Conservation (phyloP, 192 early-diverging fungal species). For the Geranomyces variabilis region DNA sequence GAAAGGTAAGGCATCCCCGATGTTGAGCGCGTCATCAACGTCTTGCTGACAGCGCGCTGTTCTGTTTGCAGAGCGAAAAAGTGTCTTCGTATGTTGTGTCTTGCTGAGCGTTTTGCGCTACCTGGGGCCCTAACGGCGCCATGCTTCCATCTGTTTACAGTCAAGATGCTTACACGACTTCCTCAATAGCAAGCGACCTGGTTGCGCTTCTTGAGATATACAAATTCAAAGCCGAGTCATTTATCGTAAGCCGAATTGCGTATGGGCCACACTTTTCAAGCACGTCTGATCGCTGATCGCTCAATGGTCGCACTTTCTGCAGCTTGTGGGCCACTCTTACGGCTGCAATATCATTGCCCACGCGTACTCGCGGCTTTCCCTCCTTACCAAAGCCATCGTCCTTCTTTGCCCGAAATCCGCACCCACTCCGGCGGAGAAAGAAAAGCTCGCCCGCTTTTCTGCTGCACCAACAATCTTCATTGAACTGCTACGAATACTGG, state of each 20-base stretch:
- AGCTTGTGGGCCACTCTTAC: conserved; percentile 41
- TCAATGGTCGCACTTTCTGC: not conserved
- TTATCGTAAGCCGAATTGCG: conserved; percentile 28
- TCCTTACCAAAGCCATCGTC: conserved; percentile 27
- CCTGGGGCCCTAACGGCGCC: not conserved
- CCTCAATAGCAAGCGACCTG: conserved; percentile 18
- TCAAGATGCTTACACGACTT: conserved; percentile 20
- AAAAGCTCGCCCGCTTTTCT: conserved; percentile 14
- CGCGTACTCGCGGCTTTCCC: not conserved
- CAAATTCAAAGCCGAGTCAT: conserved; percentile 21
- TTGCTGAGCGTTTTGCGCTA: not conserved
- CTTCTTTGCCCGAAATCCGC: conserved; percentile 32
- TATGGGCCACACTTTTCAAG: too few species aligned
- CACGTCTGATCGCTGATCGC: too few species aligned
- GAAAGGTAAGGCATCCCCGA: conserved; percentile 5
- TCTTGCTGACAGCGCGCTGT: too few species aligned
- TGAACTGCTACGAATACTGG: conserved; percentile 22
- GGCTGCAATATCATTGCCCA: conserved; percentile 26
- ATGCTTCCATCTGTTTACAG: not conserved
- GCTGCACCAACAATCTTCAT: conserved; percentile 21
- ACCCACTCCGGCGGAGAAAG: conserved; percentile 13
- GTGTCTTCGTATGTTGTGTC: not conserved
- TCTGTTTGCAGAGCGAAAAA: conserved; percentile 6
- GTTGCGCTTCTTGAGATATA: conserved; percentile 22
- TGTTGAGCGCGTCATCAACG: too few species aligned